Conservation (phyloP, 306 rosid species). For the Argentina anserina region DNA sequence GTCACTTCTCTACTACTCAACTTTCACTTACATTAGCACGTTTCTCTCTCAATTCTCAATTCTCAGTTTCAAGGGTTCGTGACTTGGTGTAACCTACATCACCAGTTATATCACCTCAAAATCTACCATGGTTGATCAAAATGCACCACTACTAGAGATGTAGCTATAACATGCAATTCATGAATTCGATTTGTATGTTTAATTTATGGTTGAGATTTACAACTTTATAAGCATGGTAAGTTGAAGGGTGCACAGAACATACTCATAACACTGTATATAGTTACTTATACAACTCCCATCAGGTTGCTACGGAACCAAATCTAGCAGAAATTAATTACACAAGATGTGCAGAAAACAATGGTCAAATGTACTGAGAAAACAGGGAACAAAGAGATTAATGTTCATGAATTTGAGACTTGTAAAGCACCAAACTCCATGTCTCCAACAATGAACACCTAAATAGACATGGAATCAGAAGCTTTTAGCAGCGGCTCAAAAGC, state of each 20-base stretch:
- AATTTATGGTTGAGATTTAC: not conserved
- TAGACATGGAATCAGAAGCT: conserved; percentile 8
- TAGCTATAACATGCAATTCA: too few relatives aligned
- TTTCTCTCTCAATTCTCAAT: not conserved
- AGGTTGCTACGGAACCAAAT: not conserved
- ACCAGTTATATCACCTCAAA: too few relatives aligned
- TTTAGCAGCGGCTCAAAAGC: conserved; percentile 41
- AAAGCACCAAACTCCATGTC: conserved; percentile 10
- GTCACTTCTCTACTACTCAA: too few relatives aligned
- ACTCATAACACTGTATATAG: not conserved
- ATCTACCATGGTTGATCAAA: too few relatives aligned
- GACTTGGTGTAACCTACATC: too few relatives aligned
- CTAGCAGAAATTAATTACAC: conserved; percentile 19
- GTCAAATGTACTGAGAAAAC: not conserved
- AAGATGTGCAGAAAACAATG: conserved; percentile 21
- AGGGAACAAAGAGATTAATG: not conserved
- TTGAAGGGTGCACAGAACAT: not conserved
- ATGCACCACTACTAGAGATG: too few relatives aligned
- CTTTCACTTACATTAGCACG: too few relatives aligned
- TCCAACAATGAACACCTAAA: conserved; percentile 33
- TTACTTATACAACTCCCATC: not conserved
- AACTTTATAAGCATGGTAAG: not conserved
- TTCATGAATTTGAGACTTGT: conserved; percentile 16
- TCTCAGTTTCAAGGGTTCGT: too few relatives aligned
- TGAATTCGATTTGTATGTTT: too few relatives aligned